Conservation (phyloP, 139 green algal genomes). For the Mychonastes homosphaera region DNA sequence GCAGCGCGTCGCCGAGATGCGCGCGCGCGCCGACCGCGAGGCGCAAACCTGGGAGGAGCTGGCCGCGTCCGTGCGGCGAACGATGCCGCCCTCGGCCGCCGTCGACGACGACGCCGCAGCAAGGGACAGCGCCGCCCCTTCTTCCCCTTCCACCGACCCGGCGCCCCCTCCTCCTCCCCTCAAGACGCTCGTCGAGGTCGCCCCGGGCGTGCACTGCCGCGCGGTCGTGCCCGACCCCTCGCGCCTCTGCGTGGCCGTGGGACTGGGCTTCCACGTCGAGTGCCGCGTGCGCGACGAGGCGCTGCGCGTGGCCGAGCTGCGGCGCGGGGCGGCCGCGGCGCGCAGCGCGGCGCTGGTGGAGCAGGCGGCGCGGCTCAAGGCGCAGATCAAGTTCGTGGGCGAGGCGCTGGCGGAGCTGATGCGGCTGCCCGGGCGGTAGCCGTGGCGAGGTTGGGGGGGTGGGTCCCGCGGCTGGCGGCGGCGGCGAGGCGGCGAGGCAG, state of each 20-base stretch:
- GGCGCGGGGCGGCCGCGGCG: constrained; percentile 2
- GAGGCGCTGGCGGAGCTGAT: constrained; percentile 19
- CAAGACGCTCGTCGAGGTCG: constrained; percentile 26
- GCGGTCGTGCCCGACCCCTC: constrained; percentile 29
- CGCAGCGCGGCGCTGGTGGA: neutral
- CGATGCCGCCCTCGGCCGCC: neutral
- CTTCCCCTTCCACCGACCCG: neutral
- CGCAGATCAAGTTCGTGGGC: constrained; percentile 20
- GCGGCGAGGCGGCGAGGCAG: neutral
- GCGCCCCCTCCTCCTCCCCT: neutral
- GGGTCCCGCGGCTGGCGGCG: too few species aligned
- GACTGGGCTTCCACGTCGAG: constrained; percentile 44
- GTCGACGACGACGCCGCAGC: neutral
- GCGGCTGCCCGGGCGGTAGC: too few species aligned
- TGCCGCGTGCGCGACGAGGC: constrained; percentile 13
- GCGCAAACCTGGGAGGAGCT: constrained; percentile 16
- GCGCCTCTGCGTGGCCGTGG: constrained; percentile 26
- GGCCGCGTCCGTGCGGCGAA: neutral
- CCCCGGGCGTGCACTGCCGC: constrained; percentile 23
- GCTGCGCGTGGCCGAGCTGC: neutral
- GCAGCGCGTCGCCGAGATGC: neutral
- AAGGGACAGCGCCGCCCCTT: neutral
- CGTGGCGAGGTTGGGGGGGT: too few species aligned
- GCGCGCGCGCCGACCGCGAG: constrained; percentile 3
- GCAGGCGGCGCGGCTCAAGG: constrained; percentile 19